Evolutionary conservation across 176 grass and related monocot genomes (phyloP), one percentile per base, ranked within the genome.

Genomic region (Carex kokanica): DNA sequence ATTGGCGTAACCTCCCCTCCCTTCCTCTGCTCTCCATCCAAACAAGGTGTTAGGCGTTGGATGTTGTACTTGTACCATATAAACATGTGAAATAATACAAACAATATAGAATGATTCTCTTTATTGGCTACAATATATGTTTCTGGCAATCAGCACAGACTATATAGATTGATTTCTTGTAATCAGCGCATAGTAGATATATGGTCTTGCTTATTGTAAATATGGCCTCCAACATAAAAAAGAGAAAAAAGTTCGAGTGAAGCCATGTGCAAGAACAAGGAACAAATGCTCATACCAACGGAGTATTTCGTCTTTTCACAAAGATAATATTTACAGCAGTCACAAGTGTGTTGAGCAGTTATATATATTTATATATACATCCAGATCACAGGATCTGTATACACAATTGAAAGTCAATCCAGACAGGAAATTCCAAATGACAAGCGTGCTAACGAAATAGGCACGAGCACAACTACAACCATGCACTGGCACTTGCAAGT

Each of bases 381-480:
- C 5, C 73, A 77, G 73, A 77, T 55, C 73, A 56, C 16, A 41
- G 14, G 45, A 77, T 55, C 73, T 55, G 73, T 77, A 55, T 55
- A 52, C 73, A 77, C 45, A 49, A 55, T 77, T 64, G 45, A 82
- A 82, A 64, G 80, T 64, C 61, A 66, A 27, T 32, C 80, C 80
- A 82, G 43, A 54, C 61, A 68, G 41, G 21, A 67, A 82, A 8
- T 65, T 82, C 34, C 53, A 74, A 52, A 74, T 32, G 25, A 78
- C 47, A 56, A 78, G 73, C 12, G 49, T 77, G 73, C 47, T 78
- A 16, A 56, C 61, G 32, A 13, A 67, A 52, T 9, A 82, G 47
- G 61, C 60, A 62, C 20, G 40, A 43, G 36, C 58, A 80, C 77
- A 80, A 59, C 41, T 34, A 11, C 10, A 2, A 82, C 59, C 17